These are phyloP conservation scores for Pinus tabuliformis DNA, from an alignment of 75 land plant species.

Conservation along the genomic window DNA sequence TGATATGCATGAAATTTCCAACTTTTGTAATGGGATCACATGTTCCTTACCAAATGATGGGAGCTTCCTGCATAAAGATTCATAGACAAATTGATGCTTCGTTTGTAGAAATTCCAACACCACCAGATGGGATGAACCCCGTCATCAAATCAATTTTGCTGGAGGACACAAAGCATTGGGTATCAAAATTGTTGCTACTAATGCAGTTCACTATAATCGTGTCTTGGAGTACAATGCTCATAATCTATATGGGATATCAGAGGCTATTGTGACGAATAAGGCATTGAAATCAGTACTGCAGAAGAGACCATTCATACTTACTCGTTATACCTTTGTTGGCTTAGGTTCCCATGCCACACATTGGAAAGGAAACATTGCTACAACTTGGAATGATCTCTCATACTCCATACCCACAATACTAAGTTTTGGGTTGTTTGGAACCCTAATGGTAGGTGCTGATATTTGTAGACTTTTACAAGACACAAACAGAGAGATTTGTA, in stretches of 20 bases:
- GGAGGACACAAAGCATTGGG: too few species aligned
- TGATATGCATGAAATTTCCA: conserved; percentile 89
- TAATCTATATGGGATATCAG: conserved; percentile 59
- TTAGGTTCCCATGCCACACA: conserved; percentile 69
- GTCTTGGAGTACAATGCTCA: too few species aligned
- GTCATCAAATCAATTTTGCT: too few species aligned
- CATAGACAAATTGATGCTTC: conserved; percentile 65
- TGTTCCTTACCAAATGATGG: conserved; percentile 46
- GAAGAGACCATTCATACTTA: conserved; percentile 69
- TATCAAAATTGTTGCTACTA: too few species aligned
- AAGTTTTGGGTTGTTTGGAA: conserved; percentile 76
- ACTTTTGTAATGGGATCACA: conserved; percentile 62
- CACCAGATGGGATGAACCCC: too few species aligned
- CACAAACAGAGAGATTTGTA: conserved; percentile 73
- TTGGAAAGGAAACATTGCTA: conserved; percentile 84
- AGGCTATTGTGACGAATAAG: conserved; percentile 60
- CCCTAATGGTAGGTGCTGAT: conserved; percentile 88
- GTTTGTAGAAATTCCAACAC: conserved; percentile 43
- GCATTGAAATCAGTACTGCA: conserved; percentile 37
- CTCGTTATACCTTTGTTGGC: conserved; percentile 73
- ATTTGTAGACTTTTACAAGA: conserved; percentile 72
- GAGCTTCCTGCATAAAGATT: conserved; percentile 19
- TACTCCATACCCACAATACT: conserved; percentile 75
- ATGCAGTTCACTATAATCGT: too few species aligned
- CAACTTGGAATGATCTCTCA: conserved; percentile 68